Evolutionary conservation across 2,329 filamentous ascomycete species (phyloP).

Genomic region (Elsinoe arachidis): DNA sequence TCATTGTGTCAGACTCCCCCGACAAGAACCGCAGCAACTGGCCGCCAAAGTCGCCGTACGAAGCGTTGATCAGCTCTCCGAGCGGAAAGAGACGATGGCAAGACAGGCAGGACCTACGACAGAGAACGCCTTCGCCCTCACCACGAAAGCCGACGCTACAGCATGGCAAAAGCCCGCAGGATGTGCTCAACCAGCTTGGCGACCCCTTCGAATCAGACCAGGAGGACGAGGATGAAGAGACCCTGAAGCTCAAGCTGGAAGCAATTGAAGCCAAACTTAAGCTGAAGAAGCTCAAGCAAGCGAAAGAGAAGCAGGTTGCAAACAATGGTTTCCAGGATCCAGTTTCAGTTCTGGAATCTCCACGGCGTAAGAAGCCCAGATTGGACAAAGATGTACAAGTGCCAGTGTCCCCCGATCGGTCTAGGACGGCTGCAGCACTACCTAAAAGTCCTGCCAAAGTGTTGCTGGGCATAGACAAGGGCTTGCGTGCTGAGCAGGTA

Average conservation of each 20-base stretch:
- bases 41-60: slow-evolving; percentile 55
- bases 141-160: slow-evolving; percentile 31
- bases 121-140: slow-evolving; percentile 47
- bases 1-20: slow-evolving; percentile 27
- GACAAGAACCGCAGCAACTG: slow-evolving; percentile 41
- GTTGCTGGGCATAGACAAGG: slow-evolving; percentile 82
- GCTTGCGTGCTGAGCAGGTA: slow-evolving; percentile 68
- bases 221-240: slow-evolving; percentile 75
- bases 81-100: slow-evolving; percentile 69
- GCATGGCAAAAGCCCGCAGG: slow-evolving; percentile 24
- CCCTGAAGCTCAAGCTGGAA: slow-evolving; percentile 71
- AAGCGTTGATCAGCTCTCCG: slow-evolving; percentile 60
- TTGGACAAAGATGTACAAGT: slow-evolving; percentile 52
- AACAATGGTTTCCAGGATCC: not conserved
- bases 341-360: slow-evolving; percentile 14
- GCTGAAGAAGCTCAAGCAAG: slow-evolving; percentile 73
- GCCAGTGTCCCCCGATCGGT: slow-evolving; percentile 60
- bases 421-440: slow-evolving; percentile 35
- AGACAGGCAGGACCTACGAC: slow-evolving; percentile 47
- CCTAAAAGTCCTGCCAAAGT: slow-evolving; percentile 71
- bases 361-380: slow-evolving; percentile 16
- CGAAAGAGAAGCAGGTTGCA: slow-evolving; percentile 19
- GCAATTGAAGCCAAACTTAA: slow-evolving; percentile 83
- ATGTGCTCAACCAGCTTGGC: slow-evolving; percentile 20
- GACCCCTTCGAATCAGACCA: slow-evolving; percentile 42